A percentile compares a stretch with the other conserved stretches of the same genome.
phyloP scores from a whole-genome alignment of 805 yeast species.

The Kodamaea restingae region DNA sequence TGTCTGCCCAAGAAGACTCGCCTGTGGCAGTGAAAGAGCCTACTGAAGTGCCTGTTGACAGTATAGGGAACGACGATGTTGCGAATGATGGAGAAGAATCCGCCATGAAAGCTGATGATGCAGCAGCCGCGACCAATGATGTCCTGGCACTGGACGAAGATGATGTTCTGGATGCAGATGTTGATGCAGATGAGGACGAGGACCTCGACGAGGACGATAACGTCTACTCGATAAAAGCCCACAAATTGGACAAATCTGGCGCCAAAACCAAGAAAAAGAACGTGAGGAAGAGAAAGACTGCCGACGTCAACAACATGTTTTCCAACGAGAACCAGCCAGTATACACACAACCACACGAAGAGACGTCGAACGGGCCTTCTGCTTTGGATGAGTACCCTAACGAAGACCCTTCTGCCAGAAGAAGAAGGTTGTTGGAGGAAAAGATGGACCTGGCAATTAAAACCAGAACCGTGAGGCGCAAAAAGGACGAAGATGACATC shows the following conservation, averaged over 20 bases:
- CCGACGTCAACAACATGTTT: constrained; percentile 11
- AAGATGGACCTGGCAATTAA: constrained; percentile 75
- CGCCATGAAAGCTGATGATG: not conserved
- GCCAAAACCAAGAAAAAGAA: constrained; percentile 24
- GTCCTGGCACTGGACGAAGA: constrained; percentile 1
- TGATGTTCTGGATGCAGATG: not conserved
- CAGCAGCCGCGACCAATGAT: not conserved
- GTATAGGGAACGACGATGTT: not conserved
- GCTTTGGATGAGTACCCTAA: constrained; percentile 16
- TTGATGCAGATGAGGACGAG: not conserved
- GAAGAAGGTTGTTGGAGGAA: constrained; percentile 76
- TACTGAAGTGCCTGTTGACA: not conserved
- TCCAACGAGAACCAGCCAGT: constrained; percentile 3
- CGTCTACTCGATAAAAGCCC: constrained; percentile 21
- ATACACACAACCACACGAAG: constrained; percentile 5
- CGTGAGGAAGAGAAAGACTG: constrained; percentile 20
- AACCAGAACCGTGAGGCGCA: constrained; percentile 53
- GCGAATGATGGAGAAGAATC: not conserved
- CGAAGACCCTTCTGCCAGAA: constrained; percentile 40
- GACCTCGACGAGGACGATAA: constrained; percentile 17
- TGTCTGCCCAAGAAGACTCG: constrained; percentile 4
- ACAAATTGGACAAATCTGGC: constrained; percentile 14
- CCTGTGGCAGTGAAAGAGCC: not conserved
- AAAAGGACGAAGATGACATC: constrained; percentile 85
- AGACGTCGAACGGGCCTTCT: constrained; percentile 8